phyloP scores from a whole-genome alignment of 1,139 yeast species.

The Entelexis sorbosivorans region DNA sequence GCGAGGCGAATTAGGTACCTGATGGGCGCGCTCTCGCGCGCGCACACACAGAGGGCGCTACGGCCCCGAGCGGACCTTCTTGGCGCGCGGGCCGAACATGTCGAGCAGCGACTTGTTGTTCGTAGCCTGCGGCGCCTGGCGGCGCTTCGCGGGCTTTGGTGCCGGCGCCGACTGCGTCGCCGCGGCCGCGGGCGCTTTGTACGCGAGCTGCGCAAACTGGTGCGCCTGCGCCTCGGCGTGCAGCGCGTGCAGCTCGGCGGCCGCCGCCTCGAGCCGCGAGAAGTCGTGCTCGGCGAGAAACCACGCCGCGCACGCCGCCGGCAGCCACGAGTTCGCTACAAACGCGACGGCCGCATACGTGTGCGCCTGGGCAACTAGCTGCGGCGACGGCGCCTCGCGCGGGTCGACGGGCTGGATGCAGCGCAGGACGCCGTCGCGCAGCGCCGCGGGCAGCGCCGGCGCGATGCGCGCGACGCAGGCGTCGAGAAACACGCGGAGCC shows the following conservation, averaged over 20 bases:
- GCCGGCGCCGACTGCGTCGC: neutral
- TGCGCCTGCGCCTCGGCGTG: conserved; percentile 10
- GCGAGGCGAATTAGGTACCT: too few relatives aligned
- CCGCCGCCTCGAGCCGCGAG: conserved; percentile 22
- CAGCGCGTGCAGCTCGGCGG: conserved; percentile 19
- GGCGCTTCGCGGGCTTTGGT: neutral
- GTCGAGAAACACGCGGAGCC: conserved; percentile 22
- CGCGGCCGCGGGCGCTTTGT: neutral
- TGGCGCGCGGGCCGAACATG: conserved; percentile 18
- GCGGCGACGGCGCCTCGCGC: conserved; percentile 23
- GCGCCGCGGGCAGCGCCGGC: conserved; percentile 13
- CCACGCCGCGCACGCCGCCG: conserved; percentile 20
- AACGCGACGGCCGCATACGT: conserved; percentile 26
- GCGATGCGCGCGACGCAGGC: conserved; percentile 19
- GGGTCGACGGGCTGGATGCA: conserved; percentile 26
- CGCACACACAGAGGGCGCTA: too few relatives aligned
- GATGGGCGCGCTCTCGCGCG: too few relatives aligned
- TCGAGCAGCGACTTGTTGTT: conserved; percentile 22
- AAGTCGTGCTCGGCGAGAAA: conserved; percentile 24
- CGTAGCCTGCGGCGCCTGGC: conserved; percentile 8
- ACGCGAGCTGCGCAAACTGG: conserved; percentile 7
- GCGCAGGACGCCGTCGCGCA: conserved; percentile 19
- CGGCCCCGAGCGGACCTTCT: neutral
- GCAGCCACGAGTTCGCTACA: conserved; percentile 27
- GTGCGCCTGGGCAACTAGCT: conserved; percentile 23